Evolutionary conservation across 345 rosid species (phyloP).

Genomic region (Ceriops decandra): DNA sequence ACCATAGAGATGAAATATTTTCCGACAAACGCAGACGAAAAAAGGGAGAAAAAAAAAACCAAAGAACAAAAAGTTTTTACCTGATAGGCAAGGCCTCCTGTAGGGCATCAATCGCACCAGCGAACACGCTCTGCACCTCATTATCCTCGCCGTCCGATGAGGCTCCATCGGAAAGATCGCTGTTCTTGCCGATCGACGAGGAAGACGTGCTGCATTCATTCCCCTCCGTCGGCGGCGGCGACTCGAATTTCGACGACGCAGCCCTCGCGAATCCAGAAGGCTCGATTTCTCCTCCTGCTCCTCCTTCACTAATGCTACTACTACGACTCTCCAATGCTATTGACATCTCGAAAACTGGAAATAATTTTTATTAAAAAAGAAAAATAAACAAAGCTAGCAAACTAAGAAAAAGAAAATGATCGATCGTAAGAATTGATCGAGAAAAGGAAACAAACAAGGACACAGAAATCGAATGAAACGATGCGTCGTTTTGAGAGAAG

Average conservation of each 20-base stretch:
- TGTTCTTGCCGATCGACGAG: conserved; percentile 30
- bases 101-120: conserved; percentile 24
- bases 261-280: background rate
- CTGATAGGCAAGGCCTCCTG: conserved; percentile 26
- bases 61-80: conserved; percentile 6
- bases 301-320: no score
- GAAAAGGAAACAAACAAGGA: no score
- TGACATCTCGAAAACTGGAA: conserved; percentile 2
- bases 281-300: conserved; percentile 6
- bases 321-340: background rate
- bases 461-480: no score
- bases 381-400: background rate
- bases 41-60: background rate
- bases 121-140: conserved; percentile 29
- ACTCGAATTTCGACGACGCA: conserved; percentile 8
- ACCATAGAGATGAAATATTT: no score
- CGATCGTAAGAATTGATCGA: background rate
- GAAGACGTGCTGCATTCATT: conserved; percentile 20
- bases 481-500: no score
- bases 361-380: no score
- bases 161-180: conserved; percentile 15
- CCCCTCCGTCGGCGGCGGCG: conserved; percentile 6
- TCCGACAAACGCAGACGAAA: background rate
- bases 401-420: no score
- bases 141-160: conserved; percentile 20